Base-by-base conservation (phyloP, 2,329 filamentous ascomycete genomes). In the Diaporthe eres region DNA sequence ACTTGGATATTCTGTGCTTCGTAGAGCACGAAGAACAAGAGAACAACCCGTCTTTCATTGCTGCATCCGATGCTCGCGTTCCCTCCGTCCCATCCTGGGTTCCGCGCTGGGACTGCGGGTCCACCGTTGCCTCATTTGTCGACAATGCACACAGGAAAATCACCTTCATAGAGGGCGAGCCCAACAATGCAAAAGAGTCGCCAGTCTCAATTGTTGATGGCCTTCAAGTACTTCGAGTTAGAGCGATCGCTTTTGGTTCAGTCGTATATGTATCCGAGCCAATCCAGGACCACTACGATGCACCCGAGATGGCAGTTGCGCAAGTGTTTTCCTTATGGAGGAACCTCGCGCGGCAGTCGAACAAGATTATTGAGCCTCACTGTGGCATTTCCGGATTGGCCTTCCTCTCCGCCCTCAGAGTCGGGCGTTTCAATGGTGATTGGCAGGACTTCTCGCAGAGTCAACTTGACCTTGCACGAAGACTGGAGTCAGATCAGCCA, bases 11-110 rank as follows among this genome's bases (percentile, higher is more conserved):
- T n/a, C 42, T 74, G 42, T 19, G 12, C 28, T 63, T 6, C 10
- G 65, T 71, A 37, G 28, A 53, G 15, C 53, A 71, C 28, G 44
- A 19, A 85, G 71, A 87, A 77, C 76, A 87, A 85, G 25, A 86
- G 77, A 61, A 86, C 85, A 31, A 5, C n/a, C 51, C 51, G 22
- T 10, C 22, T n/a, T 72, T 84, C 83, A 53, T 84, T 1, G 6
- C 17, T 37, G 15, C 31, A 13, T 4, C 61, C 84, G 1, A 79
- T 80, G 71, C 84, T 84, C 25, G 85, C 81, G 78, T 82, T 80
- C 37, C 84, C 85, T 77, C 87, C 83, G 77, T 86, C 82, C 53
- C 73, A 0, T 74, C 73, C 9, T 74, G 63, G 73, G 49, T 63
- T n/a, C 73, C 73, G 31, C 72, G 72, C 42, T 74, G 72, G 72